Evolutionary conservation across 208 protist genomes (phyloP).

Genomic region (Giardia duodenalis): DNA sequence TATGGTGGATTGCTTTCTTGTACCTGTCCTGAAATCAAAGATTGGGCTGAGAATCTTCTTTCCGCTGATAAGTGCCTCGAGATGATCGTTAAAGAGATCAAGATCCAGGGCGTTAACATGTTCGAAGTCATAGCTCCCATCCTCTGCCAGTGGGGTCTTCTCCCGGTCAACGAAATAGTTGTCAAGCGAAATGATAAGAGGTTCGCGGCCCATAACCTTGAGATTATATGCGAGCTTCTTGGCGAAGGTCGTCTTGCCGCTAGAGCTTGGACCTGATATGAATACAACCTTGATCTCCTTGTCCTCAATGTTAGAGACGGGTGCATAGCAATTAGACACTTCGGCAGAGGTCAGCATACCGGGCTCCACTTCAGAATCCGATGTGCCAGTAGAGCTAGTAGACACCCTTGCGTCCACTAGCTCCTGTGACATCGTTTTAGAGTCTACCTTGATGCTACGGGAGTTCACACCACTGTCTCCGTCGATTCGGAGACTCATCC

Average conservation of each 20-base stretch:
- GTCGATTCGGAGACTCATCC: background rate
- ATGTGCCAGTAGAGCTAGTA: too few species aligned
- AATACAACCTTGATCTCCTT: constrained; percentile 40
- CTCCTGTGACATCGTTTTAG: too few species aligned
- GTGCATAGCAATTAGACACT: too few species aligned
- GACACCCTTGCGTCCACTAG: too few species aligned
- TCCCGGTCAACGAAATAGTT: constrained; percentile 49
- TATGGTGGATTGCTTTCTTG: background rate
- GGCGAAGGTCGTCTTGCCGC: constrained; percentile 52
- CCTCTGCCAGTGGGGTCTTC: constrained; percentile 38
- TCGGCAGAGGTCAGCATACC: too few species aligned
- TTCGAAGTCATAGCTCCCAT: constrained; percentile 52
- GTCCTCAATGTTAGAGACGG: background rate
- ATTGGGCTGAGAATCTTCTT: constrained; percentile 43
- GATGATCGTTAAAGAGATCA: constrained; percentile 46
- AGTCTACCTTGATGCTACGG: too few species aligned
- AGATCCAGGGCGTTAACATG: constrained; percentile 47
- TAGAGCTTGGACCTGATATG: constrained; percentile 48
- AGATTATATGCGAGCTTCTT: constrained; percentile 44
- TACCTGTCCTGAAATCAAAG: constrained; percentile 48
- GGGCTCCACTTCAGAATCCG: too few species aligned
- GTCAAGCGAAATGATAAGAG: constrained; percentile 45
- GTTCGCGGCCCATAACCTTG: constrained; percentile 36
- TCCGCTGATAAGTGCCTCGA: constrained; percentile 41
- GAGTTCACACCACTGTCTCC: background rate